phyloP scores from a whole-genome alignment of 192 early-diverging fungal species.

The Dissophora globulifera region DNA sequence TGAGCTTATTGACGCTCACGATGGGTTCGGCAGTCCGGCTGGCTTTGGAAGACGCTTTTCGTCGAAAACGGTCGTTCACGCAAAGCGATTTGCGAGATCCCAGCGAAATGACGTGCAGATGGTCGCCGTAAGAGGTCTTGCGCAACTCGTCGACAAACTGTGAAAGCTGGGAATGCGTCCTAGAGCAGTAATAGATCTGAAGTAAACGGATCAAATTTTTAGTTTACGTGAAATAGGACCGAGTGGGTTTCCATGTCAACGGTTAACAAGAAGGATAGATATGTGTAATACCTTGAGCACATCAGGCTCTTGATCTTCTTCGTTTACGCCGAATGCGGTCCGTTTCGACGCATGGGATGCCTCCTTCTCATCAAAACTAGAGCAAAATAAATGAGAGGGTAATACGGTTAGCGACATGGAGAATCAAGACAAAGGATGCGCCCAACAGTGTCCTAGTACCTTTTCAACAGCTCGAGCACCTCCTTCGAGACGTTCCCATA shows the following conservation, averaged over 20 bases:
- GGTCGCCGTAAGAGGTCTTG: constrained; percentile 76
- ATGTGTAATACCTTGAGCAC: constrained; percentile 58
- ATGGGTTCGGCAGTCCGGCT: constrained; percentile 12
- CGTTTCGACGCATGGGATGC: neutral
- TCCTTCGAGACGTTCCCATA: constrained; percentile 65
- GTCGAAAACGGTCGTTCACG: constrained; percentile 68
- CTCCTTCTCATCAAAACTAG: constrained; percentile 45
- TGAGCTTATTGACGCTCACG: constrained; percentile 62
- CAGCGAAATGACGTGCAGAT: constrained; percentile 72
- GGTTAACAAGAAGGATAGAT: neutral
- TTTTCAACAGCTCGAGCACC: constrained; percentile 63
- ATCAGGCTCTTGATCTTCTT: constrained; percentile 44
- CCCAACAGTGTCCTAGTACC: too few relatives aligned
- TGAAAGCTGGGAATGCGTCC: constrained; percentile 91
- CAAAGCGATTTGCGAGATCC: constrained; percentile 88
- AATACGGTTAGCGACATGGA: too few relatives aligned
- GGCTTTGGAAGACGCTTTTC: constrained; percentile 8
- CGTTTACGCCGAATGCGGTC: constrained; percentile 16
- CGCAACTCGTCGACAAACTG: constrained; percentile 89
- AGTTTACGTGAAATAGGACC: too few relatives aligned
- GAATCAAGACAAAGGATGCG: too few relatives aligned
- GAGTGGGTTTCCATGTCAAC: neutral
- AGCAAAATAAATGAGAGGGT: too few relatives aligned
- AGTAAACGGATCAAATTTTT: too few relatives aligned
- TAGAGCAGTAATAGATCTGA: constrained; percentile 77